Percentiles rank a stretch among this genome's conserved stretches.
Evolutionary conservation across 176 grass and related monocot species (phyloP).

Genomic region (Aegilops sharonensis): DNA sequence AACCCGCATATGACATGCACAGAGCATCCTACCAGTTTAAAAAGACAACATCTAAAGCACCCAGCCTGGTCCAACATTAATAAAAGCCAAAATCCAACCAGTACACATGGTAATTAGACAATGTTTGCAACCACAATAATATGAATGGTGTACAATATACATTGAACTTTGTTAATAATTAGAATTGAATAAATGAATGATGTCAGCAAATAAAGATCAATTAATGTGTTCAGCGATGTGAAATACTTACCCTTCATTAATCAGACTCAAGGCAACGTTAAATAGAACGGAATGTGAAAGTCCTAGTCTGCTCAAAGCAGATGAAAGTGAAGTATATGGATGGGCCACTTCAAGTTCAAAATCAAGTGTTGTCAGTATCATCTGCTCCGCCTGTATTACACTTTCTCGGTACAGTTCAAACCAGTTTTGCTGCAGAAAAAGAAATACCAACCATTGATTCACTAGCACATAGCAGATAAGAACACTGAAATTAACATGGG

Average conservation of each 20-base stretch:
- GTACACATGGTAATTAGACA: neutral
- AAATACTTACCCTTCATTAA: conserved; percentile 86
- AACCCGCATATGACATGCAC: conserved; percentile 12
- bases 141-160: conserved; percentile 4
- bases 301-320: conserved; percentile 66
- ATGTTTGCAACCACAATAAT: conserved; percentile 1
- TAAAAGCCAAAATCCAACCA: conserved; percentile 28
- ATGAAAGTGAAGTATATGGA: conserved; percentile 73
- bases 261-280: conserved; percentile 73
- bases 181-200: conserved; percentile 25
- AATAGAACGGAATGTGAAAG: conserved; percentile 59
- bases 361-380: conserved; percentile 90
- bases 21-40: conserved; percentile 12
- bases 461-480: conserved; percentile 19
- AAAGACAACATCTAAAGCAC: conserved; percentile 12
- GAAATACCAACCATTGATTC: conserved; percentile 5
- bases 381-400: conserved; percentile 70
- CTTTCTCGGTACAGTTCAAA: conserved; percentile 85
- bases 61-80: neutral
- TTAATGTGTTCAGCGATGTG: neutral
- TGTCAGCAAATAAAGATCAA: conserved; percentile 25
- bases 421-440: conserved; percentile 68
- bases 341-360: conserved; percentile 89
- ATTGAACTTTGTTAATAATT: conserved; percentile 22
- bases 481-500: neutral